phyloP scores from a whole-genome alignment of 805 yeast species.

The Pichia pseudocactophila region DNA sequence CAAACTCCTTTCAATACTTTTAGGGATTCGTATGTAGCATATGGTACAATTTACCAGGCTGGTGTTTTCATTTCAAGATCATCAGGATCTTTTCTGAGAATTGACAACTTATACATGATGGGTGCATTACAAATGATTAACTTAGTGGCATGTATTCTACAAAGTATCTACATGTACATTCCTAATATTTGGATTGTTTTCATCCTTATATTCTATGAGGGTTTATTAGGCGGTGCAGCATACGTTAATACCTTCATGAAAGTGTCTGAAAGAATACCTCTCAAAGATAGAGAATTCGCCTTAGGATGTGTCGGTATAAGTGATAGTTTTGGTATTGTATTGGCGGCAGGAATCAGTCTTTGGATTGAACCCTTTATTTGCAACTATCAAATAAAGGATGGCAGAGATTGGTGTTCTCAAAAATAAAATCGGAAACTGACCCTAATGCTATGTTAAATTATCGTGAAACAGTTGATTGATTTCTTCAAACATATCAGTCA shows the following conservation, averaged over 20 bases:
- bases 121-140: conserved; percentile 62
- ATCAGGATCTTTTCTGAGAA: conserved; percentile 56
- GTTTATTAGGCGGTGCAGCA: conserved; percentile 82
- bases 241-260: conserved; percentile 82
- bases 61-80: conserved; percentile 93
- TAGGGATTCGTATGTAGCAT: conserved; percentile 85
- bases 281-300: conserved; percentile 60
- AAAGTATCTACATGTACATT: conserved; percentile 52
- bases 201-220: conserved; percentile 70
- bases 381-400: conserved; percentile 55
- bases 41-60: conserved; percentile 81
- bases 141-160: conserved; percentile 47
- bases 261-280: conserved; percentile 51
- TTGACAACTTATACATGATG: conserved; percentile 50
- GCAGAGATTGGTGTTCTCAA: conserved; percentile 71
- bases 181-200: conserved; percentile 56
- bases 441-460: too few relatives aligned
- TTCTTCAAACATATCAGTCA: not conserved
- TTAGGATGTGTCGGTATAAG: conserved; percentile 79
- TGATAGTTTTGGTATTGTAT: conserved; percentile 74
- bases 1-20: conserved; percentile 60
- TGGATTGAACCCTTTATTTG: conserved; percentile 71
- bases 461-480: not conserved
- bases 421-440: not conserved
- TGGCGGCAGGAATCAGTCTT: conserved; percentile 71